Evolutionary conservation across 139 green algal species (phyloP), one percentile per base, ranked within the genome.

Genomic region (Chlorokybus atmophyticus): DNA sequence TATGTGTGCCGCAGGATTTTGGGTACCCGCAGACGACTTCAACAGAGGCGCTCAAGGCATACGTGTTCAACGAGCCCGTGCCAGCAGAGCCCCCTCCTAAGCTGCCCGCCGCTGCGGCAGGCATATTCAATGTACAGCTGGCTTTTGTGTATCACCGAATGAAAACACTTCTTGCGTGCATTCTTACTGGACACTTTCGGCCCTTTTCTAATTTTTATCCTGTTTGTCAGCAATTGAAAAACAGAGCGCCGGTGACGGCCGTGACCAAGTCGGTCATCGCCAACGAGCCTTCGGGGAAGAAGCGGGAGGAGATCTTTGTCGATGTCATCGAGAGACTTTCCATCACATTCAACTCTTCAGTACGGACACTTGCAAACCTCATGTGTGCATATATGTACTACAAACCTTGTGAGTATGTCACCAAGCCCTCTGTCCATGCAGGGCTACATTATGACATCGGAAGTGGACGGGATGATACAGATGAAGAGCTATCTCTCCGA

Each of bases 271-370:
- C 64, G 10, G 64, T 73, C 23, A 41, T 73, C 7, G 35, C 64
- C n/a, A 52, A 53, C 40, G 64, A 73, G 14, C 30, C 48, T 30
- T 23, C 28, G n/a, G 47, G 50, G 6, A 35, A 26, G 19, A 68
- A 48, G 29, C 55, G 75, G 0, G 84, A 95, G 39, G 91, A 98
- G 75, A 95, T 98, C 38, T 98, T 95, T 68, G 87, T 98, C 28
- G 91, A 98, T 62, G 81, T 98, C 29, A 85, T 98, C 27, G 91
- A 98, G 79, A 85, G 85, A 17, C 59, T 98, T 35, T 86, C 68
- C 3, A 82, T 83, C 55, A 93, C 84, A 29, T 96, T 98, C 73
- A 90, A 85, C 40, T 64, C 84, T 17, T 67, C 42, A 32, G 57
- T 65, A 52, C 4, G 48, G n/a, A 47, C 19, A 47, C 39, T 47